A percentile compares a stretch with the other conserved stretches of the same genome.
Evolutionary conservation across 2,329 filamentous ascomycete species (phyloP).

Genomic region (Claviceps humidiphila): DNA sequence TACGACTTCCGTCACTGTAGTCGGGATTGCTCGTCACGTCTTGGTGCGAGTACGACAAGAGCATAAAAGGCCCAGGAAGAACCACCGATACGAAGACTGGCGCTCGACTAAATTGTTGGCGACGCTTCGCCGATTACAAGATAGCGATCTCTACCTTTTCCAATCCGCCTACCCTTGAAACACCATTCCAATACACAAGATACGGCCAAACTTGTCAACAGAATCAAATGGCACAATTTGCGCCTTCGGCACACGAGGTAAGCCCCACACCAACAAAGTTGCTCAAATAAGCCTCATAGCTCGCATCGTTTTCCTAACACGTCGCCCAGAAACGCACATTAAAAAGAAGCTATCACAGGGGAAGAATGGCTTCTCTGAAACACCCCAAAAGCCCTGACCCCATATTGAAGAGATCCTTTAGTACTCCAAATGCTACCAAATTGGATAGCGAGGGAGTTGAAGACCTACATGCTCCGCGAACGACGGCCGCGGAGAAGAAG

Average conservation of each 20-base stretch:
- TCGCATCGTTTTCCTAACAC: not conserved
- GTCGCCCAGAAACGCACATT: not conserved
- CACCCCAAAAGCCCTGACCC: slow-evolving; percentile 19
- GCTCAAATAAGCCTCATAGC: not conserved
- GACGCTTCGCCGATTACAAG: not conserved
- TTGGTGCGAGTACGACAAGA: not conserved
- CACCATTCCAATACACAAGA: not conserved
- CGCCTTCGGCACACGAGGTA: slow-evolving; percentile 3
- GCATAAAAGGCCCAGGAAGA: not conserved
- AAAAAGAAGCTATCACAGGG: not conserved
- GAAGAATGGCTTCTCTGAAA: slow-evolving; percentile 3
- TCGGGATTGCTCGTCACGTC: not conserved
- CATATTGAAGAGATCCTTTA: slow-evolving; percentile 35
- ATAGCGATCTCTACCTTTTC: no score
- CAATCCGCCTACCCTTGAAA: not conserved
- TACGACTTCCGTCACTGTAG: not conserved
- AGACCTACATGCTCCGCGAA: slow-evolving; percentile 14
- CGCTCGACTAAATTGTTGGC: not conserved
- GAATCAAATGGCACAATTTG: slow-evolving; percentile 3
- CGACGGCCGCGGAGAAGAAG: slow-evolving; percentile 36
- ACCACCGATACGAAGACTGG: not conserved
- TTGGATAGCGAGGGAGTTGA: slow-evolving; percentile 22
- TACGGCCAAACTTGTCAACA: not conserved
- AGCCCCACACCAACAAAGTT: not conserved
- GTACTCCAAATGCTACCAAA: slow-evolving; percentile 33